Evolutionary conservation across 75 land plant species (phyloP).

Genomic region (Picea glauca): DNA sequence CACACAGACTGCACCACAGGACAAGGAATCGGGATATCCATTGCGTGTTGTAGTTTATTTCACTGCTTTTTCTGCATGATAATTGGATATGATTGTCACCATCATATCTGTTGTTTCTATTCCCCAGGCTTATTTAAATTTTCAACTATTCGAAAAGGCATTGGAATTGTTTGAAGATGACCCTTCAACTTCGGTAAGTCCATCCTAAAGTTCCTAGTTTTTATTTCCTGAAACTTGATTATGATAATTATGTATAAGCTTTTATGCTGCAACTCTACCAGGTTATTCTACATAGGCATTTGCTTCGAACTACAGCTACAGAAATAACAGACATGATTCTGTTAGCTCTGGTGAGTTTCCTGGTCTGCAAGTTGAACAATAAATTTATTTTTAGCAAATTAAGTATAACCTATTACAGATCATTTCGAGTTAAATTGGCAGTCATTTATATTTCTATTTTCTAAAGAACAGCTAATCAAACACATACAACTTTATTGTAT

Average conservation of each 20-base stretch:
- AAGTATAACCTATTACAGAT: neutral
- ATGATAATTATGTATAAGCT: neutral
- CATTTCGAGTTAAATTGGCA: neutral
- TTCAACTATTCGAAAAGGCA: constrained; percentile 93
- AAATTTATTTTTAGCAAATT: neutral
- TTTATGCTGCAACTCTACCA: constrained; percentile 15
- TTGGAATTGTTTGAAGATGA: constrained; percentile 91
- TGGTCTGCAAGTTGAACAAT: neutral
- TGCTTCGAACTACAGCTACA: constrained; percentile 76
- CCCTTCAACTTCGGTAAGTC: constrained; percentile 65
- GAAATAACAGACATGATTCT: constrained; percentile 68
- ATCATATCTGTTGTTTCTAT: neutral
- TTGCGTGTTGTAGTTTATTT: neutral
- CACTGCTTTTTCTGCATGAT: constrained; percentile 2
- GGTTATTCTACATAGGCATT: constrained; percentile 82
- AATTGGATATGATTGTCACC: neutral
- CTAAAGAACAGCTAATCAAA: neutral
- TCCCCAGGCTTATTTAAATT: constrained; percentile 63
- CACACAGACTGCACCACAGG: neutral
- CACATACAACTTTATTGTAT: neutral
- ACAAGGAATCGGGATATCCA: constrained; percentile 5
- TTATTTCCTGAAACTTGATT: neutral
- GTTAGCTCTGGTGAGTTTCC: constrained; percentile 47
- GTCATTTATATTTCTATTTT: neutral
- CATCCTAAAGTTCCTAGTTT: constrained; percentile 1